Evolutionary conservation across 306 rosid genomes (phyloP), one percentile per base, ranked within the genome.

Genomic region (Quillaja saponaria): DNA sequence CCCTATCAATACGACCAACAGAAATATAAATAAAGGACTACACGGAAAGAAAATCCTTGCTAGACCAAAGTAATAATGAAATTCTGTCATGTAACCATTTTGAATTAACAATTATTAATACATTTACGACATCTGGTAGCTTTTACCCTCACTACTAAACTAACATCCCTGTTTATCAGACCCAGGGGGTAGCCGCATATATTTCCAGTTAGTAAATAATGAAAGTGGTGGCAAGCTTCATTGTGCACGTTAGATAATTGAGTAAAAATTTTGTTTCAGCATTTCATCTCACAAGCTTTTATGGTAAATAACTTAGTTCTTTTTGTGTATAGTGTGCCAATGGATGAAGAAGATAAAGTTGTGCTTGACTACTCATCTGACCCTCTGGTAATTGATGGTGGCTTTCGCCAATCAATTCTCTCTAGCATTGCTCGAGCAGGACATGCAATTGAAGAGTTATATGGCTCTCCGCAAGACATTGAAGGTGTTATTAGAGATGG

Each of bases 401-500:
- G 70, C 47, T 92, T 84, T 57, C 88, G 90, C 14, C 72, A 83
- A 58, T 79, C 87, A n/a, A 85, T 89, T 41, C 85, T 92, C 38
- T 81, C 95, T 13, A 78, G 82, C 87, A 92, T 92, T 67, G 99
- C 95, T 49, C 82, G 81, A 17, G 96, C 99, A 48, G 99, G 99
- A 74, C 77, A 66, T 55, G 95, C 78, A 66, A 86, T 92, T 19
- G 99, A 89, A 77, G 86, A 84, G 47, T 79, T 92, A 50, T 92
- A 89, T 38, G 96, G 96, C n/a, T 48, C 87, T 63, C 79, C 96
- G 52, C 99, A 92, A 67, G 99, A 89, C 81, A 92, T 92, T 61
- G 99, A 92, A 81, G 96, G 99, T 63, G 99, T 86, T 66, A 78
- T 92, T 59, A 83, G 80, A 74, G 96, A 89, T 53, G 96, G 91